Evolutionary conservation across 2,329 filamentous ascomycete species (phyloP).

Genomic region (Xylaria arbuscula): DNA sequence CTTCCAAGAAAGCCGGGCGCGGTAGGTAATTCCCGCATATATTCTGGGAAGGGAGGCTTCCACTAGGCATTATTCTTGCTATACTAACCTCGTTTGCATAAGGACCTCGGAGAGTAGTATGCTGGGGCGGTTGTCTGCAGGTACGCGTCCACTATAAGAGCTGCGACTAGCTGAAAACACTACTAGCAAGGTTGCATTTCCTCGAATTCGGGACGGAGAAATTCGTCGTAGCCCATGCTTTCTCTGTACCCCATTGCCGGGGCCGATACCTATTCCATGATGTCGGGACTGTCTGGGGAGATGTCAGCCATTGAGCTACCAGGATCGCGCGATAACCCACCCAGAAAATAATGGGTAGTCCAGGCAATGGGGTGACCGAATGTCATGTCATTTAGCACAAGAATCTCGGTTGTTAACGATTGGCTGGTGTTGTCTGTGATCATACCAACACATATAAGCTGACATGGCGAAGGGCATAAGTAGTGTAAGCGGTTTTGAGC

Average conservation of each 20-base stretch:
- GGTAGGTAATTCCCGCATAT: background rate
- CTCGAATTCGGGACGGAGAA: background rate
- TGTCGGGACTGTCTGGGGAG: constrained; percentile 20
- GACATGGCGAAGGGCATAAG: background rate
- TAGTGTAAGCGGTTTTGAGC: background rate
- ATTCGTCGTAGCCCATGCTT: constrained; percentile 11
- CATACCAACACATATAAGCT: background rate
- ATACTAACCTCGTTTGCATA: constrained; percentile 5
- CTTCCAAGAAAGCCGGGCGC: background rate
- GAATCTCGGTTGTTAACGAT: background rate
- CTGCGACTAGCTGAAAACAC: background rate
- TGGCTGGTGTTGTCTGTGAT: background rate
- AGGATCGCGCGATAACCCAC: constrained; percentile 20
- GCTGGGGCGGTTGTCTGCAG: constrained; percentile 1
- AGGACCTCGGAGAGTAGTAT: background rate
- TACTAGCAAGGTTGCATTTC: constrained; percentile 5
- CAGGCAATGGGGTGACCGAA: background rate
- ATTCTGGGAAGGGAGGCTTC: background rate
- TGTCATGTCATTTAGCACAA: constrained; percentile 1
- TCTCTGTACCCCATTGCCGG: background rate
- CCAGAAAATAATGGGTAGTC: constrained; percentile 6
- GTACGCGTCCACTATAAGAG: background rate
- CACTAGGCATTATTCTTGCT: background rate
- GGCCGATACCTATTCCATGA: constrained; percentile 16
- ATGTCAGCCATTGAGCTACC: background rate